These are phyloP conservation scores for Arabis hirsuta DNA, from an alignment of 345 rosid species.

Conservation along the genomic window DNA sequence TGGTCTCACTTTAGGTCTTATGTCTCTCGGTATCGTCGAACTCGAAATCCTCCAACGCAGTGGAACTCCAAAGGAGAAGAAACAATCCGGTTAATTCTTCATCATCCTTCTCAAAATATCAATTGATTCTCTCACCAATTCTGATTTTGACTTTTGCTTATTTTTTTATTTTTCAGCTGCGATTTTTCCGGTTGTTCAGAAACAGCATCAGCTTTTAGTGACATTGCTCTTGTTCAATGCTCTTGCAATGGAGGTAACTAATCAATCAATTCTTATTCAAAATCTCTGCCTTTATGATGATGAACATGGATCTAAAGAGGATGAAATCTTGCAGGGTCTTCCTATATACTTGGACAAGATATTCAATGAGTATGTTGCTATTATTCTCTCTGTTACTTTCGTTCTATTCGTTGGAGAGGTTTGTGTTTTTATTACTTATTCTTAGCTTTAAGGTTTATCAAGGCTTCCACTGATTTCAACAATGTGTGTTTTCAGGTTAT, in stretches of 20 bases:
- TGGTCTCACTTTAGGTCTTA: conserved; percentile 90
- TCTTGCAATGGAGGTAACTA: conserved; percentile 81
- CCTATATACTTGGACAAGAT: conserved; percentile 91
- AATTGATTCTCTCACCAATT: too few species aligned
- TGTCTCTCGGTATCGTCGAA: conserved; percentile 92
- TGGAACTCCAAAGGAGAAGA: conserved; percentile 78
- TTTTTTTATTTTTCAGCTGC: conserved; percentile 49
- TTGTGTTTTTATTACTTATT: conserved; percentile 8
- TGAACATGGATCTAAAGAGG: too few species aligned
- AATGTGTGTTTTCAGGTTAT: conserved; percentile 62
- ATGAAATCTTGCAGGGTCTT: conserved; percentile 70
- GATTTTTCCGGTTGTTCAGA: conserved; percentile 88
- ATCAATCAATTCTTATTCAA: too few species aligned
- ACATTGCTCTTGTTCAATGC: conserved; percentile 93
- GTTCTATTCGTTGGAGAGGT: conserved; percentile 96
- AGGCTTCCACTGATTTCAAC: not conserved
- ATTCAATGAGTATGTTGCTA: conserved; percentile 89
- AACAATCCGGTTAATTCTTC: conserved; percentile 71
- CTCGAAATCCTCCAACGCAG: conserved; percentile 93
- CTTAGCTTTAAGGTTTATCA: not conserved
- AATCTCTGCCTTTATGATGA: not conserved
- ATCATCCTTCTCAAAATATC: too few species aligned
- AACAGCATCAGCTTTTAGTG: conserved; percentile 96
- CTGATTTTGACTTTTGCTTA: too few species aligned
- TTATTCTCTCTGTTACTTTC: conserved; percentile 86